phyloP scores from a whole-genome alignment of 1,139 yeast species.

The Candida sp. region DNA sequence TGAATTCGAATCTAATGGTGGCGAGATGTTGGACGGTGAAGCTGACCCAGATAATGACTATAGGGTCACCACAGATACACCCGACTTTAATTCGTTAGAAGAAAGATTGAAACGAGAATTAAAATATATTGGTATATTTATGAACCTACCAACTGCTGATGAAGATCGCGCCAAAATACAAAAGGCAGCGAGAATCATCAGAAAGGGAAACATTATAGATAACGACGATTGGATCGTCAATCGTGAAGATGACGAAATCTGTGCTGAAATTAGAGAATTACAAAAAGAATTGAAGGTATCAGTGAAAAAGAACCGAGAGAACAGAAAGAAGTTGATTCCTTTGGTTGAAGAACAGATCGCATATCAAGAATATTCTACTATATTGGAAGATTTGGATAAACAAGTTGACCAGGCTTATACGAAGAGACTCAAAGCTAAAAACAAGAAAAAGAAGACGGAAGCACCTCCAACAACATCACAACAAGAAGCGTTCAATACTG shows the following conservation, averaged over 20 bases:
- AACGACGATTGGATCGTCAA: slow-evolving; percentile 74
- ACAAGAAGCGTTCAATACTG: slow-evolving; percentile 65
- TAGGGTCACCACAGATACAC: slow-evolving; percentile 29
- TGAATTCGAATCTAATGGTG: slow-evolving; percentile 6
- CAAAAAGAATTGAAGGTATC: slow-evolving; percentile 69
- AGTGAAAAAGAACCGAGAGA: slow-evolving; percentile 58
- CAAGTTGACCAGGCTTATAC: slow-evolving; percentile 95
- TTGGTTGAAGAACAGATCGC: slow-evolving; percentile 88
- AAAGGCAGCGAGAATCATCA: slow-evolving; percentile 16
- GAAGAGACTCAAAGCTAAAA: slow-evolving; percentile 80
- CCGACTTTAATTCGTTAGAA: slow-evolving; percentile 78
- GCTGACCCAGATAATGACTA: slow-evolving; percentile 43
- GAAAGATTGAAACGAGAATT: slow-evolving; percentile 86
- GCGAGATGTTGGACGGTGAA: slow-evolving; percentile 16
- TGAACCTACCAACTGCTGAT: slow-evolving; percentile 46
- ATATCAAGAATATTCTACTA: slow-evolving; percentile 90
- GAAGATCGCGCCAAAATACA: slow-evolving; percentile 18
- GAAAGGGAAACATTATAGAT: slow-evolving; percentile 42
- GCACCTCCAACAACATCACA: slow-evolving; percentile 37
- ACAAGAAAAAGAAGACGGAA: slow-evolving; percentile 64
- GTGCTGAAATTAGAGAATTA: slow-evolving; percentile 73
- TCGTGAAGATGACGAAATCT: slow-evolving; percentile 92
- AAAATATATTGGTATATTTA: slow-evolving; percentile 86
- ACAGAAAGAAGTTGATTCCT: slow-evolving; percentile 67
- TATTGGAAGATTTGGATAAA: slow-evolving; percentile 89